Evolutionary conservation across 768 basidiomycete genomes (phyloP), one percentile per base, ranked within the genome.

Genomic region (Suillus tomentosus): DNA sequence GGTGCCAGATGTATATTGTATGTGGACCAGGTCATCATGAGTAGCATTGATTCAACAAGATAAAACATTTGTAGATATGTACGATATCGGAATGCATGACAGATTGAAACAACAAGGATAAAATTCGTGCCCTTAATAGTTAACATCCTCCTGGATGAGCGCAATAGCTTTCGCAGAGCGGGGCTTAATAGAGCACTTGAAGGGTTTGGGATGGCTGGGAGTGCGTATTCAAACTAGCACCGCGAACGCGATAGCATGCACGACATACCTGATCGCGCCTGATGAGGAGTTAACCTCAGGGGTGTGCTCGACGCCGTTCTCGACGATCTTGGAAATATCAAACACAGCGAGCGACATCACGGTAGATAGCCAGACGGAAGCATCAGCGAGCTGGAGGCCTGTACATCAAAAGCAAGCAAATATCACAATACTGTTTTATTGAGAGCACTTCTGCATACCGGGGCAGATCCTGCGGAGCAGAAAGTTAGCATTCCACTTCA

Each of bases 121-220:
- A 17, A 31, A 7, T 34, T 53, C 3, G 17, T 53, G 31, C n/a
- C 36, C 36, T 64, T 13, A 64, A 36, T 63, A 62, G 37, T 55
- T 19, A n/a, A 75, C 74, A 63, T 82, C 82, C 31, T 77, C 72
- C 47, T 80, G 79, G 47, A 85, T 82, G 19, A 85, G 70, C 13
- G 81, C 76, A 37, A 81, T 68, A 5, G 84, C 82, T 69, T 79
- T 80, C 62, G 80, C 78, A 8, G 83, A 85, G 40, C 85, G 80
- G 42, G 85, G 84, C 66, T 74, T 80, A 63, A 87, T 79, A 39
- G 74, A 72, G 71, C 85, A 87, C 66, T 81, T 80, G 74, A 84
- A 87, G 2, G 51, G 51, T 2, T 53, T 53, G 3, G 51, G 51
- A 9, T 53, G 51, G 4, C 51, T 53, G 31, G 8, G 9, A 31